phyloP scores from a whole-genome alignment of 116 monocot genomes.

The Thalassia testudinum region DNA sequence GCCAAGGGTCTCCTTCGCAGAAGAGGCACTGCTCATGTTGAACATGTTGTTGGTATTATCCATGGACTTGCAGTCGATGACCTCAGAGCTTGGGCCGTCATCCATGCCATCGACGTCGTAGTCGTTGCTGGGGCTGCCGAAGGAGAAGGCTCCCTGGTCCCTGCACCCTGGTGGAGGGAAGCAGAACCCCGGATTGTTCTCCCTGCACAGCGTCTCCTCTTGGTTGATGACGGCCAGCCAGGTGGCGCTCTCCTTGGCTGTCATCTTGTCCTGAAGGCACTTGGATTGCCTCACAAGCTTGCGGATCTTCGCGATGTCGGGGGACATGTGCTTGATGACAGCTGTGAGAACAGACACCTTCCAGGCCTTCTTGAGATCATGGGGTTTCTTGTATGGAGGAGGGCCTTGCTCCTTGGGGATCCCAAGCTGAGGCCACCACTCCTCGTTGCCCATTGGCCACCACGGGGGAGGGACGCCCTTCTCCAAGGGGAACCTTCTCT shows the following conservation, averaged over 20 bases:
- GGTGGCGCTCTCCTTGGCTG: slow-evolving; percentile 61
- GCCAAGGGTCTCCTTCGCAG: not conserved
- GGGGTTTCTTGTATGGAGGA: slow-evolving; percentile 77
- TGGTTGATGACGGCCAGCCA: slow-evolving; percentile 55
- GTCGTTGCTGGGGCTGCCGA: slow-evolving; percentile 21
- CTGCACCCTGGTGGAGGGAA: slow-evolving; percentile 9
- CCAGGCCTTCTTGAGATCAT: slow-evolving; percentile 80
- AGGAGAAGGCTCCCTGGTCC: slow-evolving; percentile 8
- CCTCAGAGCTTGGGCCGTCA: slow-evolving; percentile 17
- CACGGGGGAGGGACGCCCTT: slow-evolving; percentile 69
- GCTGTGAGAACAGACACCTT: slow-evolving; percentile 59
- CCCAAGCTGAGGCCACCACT: slow-evolving; percentile 42
- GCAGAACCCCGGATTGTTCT: slow-evolving; percentile 31
- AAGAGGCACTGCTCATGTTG: slow-evolving; percentile 2
- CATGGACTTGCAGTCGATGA: slow-evolving; percentile 8
- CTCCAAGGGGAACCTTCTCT: slow-evolving; percentile 65
- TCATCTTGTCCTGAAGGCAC: slow-evolving; percentile 85
- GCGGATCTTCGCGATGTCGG: slow-evolving; percentile 50
- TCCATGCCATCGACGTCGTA: slow-evolving; percentile 35
- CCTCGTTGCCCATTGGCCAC: slow-evolving; percentile 60
- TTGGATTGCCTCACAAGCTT: slow-evolving; percentile 67
- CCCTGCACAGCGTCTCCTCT: slow-evolving; percentile 33
- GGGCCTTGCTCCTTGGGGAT: slow-evolving; percentile 25
- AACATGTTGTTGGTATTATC: slow-evolving; percentile 2
- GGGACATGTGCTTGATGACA: slow-evolving; percentile 79